These are phyloP conservation scores for Beauveria rudraprayagi DNA, from an alignment of 2,329 filamentous ascomycete species.

Conservation along the genomic window DNA sequence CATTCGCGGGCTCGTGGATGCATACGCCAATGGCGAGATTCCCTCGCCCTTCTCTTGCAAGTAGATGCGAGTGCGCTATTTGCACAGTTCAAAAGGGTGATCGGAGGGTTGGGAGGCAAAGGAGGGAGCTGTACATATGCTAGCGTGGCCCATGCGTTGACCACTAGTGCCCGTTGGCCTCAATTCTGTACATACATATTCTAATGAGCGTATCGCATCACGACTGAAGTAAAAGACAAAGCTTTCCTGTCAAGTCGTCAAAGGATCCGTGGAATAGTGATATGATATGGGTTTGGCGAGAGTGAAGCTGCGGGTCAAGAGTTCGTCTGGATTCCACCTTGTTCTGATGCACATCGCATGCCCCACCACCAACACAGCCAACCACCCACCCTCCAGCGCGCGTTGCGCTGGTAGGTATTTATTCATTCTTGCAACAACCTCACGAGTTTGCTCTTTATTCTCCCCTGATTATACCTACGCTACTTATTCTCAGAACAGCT, in stretches of 20 bases:
- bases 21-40: slow-evolving; percentile 14
- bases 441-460: background rate
- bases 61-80: background rate
- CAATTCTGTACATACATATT: background rate
- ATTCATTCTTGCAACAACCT: background rate
- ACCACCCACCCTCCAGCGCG: background rate
- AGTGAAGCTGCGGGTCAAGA: background rate
- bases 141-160: background rate
- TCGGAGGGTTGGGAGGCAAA: no score
- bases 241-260: background rate
- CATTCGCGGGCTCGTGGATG: slow-evolving; percentile 25
- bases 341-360: background rate
- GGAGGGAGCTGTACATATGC: background rate
- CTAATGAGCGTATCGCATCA: background rate
- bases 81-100: no score
- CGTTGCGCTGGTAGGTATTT: background rate
- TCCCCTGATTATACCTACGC: background rate
- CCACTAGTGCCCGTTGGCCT: background rate
- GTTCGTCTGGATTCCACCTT: slow-evolving; percentile 2
- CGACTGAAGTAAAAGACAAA: background rate
- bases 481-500: background rate
- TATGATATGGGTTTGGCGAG: background rate
- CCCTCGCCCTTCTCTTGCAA: slow-evolving; percentile 14
- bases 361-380: background rate
- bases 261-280: background rate